Conservation (phyloP, 805 yeast genomes). For the Candida alai region DNA sequence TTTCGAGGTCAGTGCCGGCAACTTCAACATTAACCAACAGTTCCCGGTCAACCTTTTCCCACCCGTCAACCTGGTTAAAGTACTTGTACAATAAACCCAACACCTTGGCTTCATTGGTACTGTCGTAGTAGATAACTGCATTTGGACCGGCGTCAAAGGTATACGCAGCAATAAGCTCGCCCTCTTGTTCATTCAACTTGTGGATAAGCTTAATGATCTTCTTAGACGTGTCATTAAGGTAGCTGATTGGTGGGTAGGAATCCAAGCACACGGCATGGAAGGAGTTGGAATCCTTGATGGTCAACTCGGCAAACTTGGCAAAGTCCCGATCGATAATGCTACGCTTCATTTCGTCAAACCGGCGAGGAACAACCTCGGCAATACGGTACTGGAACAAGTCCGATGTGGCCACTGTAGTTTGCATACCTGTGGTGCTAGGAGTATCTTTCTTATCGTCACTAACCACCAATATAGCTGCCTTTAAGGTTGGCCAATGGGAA, state of each 20-base stretch:
- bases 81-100: conserved; percentile 64
- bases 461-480: conserved; percentile 85
- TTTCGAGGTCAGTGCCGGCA: conserved; percentile 45
- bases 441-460: conserved; percentile 93
- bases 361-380: conserved; percentile 75
- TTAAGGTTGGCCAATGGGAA: conserved; percentile 85
- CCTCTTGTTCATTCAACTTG: conserved; percentile 63
- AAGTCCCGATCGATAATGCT: conserved; percentile 76
- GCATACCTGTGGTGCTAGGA: conserved; percentile 96
- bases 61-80: conserved; percentile 62
- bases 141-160: conserved; percentile 99
- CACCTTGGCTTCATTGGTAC: conserved; percentile 67
- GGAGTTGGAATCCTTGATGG: conserved; percentile 95
- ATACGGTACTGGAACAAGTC: conserved; percentile 81
- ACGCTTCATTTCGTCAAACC: conserved; percentile 78
- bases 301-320: conserved; percentile 75
- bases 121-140: conserved; percentile 88
- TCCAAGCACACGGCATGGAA: conserved; percentile 98
- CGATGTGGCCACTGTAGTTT: conserved; percentile 84
- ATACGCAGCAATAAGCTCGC: conserved; percentile 81
- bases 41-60: conserved; percentile 43
- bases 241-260: conserved; percentile 92
- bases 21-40: conserved; percentile 21
- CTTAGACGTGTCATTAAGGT: conserved; percentile 86
- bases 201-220: conserved; percentile 77